These are phyloP conservation scores for Musa itinerans DNA, from an alignment of 176 grass and related monocot genomes.

Conservation along the genomic window DNA sequence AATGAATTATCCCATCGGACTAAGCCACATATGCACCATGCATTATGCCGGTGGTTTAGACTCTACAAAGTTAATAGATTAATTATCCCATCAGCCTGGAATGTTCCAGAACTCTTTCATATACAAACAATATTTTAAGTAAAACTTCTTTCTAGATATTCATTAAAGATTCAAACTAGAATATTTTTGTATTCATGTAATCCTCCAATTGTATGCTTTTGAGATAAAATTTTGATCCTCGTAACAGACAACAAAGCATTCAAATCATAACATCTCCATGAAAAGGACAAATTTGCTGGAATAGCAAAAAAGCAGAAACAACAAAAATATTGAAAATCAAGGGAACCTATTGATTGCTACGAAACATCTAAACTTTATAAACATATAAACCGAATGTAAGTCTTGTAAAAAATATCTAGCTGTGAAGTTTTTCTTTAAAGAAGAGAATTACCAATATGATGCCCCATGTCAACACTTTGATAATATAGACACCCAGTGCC, in stretches of 20 bases:
- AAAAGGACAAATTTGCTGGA: neutral
- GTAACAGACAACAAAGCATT: neutral
- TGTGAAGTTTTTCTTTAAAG: neutral
- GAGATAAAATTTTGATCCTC: neutral
- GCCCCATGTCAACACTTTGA: neutral
- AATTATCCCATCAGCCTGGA: too few relatives aligned
- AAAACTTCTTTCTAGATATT: neutral
- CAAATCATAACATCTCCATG: neutral
- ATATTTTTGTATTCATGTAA: neutral
- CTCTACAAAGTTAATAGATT: too few relatives aligned
- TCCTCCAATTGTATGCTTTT: neutral
- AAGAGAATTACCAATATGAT: neutral
- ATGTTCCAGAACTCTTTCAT: too few relatives aligned
- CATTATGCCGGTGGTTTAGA: too few relatives aligned
- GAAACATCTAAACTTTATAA: neutral
- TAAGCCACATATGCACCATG: too few relatives aligned
- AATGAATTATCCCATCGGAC: too few relatives aligned
- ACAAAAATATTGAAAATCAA: neutral
- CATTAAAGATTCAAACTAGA: neutral
- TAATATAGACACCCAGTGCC: neutral
- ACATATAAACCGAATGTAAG: neutral
- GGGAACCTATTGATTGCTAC: neutral
- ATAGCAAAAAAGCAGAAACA: neutral
- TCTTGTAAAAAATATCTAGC: neutral
- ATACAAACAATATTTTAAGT: too few relatives aligned